Conservation (phyloP, 768 basidiomycete species). For the Trametes punicea region DNA sequence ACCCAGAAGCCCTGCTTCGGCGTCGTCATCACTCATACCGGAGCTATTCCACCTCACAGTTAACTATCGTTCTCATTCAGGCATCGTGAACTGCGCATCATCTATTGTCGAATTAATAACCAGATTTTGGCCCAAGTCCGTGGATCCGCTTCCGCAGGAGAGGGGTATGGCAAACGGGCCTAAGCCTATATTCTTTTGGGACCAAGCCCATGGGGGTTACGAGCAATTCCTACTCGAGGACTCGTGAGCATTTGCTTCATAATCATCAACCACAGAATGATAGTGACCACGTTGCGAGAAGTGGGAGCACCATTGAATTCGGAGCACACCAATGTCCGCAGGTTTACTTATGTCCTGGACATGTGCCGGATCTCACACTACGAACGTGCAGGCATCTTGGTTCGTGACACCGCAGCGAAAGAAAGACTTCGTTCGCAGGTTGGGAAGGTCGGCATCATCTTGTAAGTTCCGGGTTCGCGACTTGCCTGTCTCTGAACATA, state of each 20-base stretch:
- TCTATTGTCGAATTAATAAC: slow-evolving; percentile 60
- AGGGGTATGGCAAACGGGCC: slow-evolving; percentile 49
- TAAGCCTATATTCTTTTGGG: slow-evolving; percentile 58
- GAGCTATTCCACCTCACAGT: slow-evolving; percentile 52
- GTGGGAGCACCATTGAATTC: slow-evolving; percentile 51
- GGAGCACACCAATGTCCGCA: slow-evolving; percentile 62
- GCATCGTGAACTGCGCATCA: slow-evolving; percentile 72
- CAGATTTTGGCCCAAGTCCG: slow-evolving; percentile 59
- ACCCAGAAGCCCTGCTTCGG: too few relatives aligned
- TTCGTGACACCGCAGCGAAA: slow-evolving; percentile 55
- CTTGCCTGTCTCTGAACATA: background rate
- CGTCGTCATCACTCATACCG: too few relatives aligned
- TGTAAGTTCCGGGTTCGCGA: slow-evolving; percentile 38
- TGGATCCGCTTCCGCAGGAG: slow-evolving; percentile 58
- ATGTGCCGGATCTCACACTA: background rate
- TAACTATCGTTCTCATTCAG: slow-evolving; percentile 71
- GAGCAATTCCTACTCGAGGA: slow-evolving; percentile 57
- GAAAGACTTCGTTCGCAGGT: slow-evolving; percentile 47
- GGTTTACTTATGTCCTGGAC: background rate
- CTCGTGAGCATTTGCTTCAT: slow-evolving; percentile 35
- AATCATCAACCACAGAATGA: background rate
- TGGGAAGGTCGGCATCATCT: slow-evolving; percentile 52
- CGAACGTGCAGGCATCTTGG: slow-evolving; percentile 57
- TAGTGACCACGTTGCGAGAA: slow-evolving; percentile 18
- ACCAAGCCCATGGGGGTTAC: slow-evolving; percentile 39